phyloP scores from a whole-genome alignment of 208 protist genomes.

The Leishmania amazonensis region DNA sequence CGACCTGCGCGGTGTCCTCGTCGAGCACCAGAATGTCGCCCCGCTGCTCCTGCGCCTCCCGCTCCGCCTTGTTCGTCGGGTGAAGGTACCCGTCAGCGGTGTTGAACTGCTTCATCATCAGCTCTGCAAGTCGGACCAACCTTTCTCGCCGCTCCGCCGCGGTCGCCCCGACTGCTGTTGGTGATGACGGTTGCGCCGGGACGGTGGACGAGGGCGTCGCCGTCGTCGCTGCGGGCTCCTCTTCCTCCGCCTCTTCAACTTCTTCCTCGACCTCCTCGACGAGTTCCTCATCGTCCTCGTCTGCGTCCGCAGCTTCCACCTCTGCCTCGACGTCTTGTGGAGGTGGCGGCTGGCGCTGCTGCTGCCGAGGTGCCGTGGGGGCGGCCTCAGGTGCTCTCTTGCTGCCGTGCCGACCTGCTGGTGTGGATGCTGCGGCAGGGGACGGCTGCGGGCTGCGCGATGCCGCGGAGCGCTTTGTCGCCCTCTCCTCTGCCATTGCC shows the following conservation, averaged over 20 bases:
- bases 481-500: conserved; percentile 19
- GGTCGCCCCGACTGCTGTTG: background rate
- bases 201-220: background rate
- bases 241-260: conserved; percentile 40
- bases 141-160: conserved; percentile 28
- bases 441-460: background rate
- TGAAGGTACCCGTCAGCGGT: conserved; percentile 85
- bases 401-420: conserved; percentile 6
- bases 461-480: background rate
- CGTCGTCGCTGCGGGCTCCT: conserved; percentile 10
- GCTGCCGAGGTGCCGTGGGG: conserved; percentile 5
- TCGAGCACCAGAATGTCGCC: conserved; percentile 68
- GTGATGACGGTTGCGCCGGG: background rate
- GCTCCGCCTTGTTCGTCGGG: conserved; percentile 39
- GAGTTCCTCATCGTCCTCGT: conserved; percentile 26
- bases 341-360: background rate
- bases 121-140: conserved; percentile 58
- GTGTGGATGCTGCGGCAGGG: conserved; percentile 1
- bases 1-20: conserved; percentile 72
- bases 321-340: background rate
- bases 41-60: conserved; percentile 58
- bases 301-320: background rate
- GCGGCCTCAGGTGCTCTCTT: background rate
- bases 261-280: conserved; percentile 42
- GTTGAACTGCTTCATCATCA: conserved; percentile 87